phyloP scores from a whole-genome alignment of 768 basidiomycete genomes.

The Mycena polygramma region DNA sequence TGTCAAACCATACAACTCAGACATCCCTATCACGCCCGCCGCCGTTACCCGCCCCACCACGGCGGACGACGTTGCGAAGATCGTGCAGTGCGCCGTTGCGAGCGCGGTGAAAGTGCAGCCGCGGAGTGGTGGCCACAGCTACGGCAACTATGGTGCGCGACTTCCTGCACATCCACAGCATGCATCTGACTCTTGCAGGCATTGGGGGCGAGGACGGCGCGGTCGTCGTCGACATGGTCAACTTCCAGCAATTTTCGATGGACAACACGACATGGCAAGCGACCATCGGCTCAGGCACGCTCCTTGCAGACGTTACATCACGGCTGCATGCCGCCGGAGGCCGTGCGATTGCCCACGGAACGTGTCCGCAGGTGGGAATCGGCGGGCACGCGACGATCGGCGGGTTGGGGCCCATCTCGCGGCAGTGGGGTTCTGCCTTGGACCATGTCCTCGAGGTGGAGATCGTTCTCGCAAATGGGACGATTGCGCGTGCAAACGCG shows the following conservation, averaged over 20 bases:
- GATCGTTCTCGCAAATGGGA: constrained; percentile 42
- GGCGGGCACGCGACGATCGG: constrained; percentile 42
- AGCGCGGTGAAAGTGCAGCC: constrained; percentile 39
- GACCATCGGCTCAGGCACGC: constrained; percentile 41
- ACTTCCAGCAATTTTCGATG: constrained; percentile 43
- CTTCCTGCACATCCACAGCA: neutral
- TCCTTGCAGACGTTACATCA: constrained; percentile 41
- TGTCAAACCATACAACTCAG: constrained; percentile 36
- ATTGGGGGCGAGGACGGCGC: constrained; percentile 45
- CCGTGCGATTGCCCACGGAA: constrained; percentile 47
- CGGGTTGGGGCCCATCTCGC: constrained; percentile 40
- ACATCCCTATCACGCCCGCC: constrained; percentile 38
- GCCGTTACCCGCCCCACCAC: constrained; percentile 40
- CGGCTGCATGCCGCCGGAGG: constrained; percentile 36
- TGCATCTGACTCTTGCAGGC: constrained; percentile 16
- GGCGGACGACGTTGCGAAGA: constrained; percentile 27
- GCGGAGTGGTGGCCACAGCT: constrained; percentile 34
- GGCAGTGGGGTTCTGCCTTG: constrained; percentile 42
- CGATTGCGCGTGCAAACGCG: constrained; percentile 38
- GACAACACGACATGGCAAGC: constrained; percentile 42
- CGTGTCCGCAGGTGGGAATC: constrained; percentile 48
- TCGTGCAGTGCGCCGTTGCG: constrained; percentile 39
- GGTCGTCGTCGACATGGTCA: constrained; percentile 46
- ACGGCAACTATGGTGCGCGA: constrained; percentile 32
- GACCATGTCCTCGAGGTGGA: constrained; percentile 45